Conservation (phyloP, 441 rosid genomes). For the Populus tomentosa region DNA sequence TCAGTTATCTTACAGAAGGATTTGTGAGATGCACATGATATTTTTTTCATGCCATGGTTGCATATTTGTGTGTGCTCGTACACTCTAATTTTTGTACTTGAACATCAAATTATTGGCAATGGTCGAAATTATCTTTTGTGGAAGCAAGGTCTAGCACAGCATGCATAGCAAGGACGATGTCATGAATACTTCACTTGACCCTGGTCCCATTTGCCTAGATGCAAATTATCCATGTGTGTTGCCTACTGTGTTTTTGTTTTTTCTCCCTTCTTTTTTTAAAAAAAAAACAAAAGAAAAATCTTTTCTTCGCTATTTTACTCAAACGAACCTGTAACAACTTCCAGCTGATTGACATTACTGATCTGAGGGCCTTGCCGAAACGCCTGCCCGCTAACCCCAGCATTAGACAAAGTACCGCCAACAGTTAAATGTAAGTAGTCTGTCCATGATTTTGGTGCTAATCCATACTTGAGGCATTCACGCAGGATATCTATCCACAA, state of each 20-base stretch:
- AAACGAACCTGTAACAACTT: constrained; percentile 85
- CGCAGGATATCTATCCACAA: constrained; percentile 87
- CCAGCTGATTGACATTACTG: constrained; percentile 86
- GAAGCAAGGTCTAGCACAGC: constrained; percentile 7
- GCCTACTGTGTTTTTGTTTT: too few relatives aligned
- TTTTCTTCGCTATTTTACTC: neutral
- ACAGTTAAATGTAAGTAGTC: constrained; percentile 95
- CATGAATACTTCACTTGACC: neutral
- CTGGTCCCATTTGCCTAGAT: constrained; percentile 5
- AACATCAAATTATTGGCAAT: neutral
- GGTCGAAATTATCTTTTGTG: constrained; percentile 4
- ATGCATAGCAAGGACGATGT: neutral
- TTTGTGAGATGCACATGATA: constrained; percentile 3
- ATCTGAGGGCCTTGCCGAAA: constrained; percentile 97
- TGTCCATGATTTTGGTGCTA: constrained; percentile 97
- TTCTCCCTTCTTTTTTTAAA: neutral
- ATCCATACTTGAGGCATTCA: constrained; percentile 72
- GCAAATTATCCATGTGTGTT: constrained; percentile 10
- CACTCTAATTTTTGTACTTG: neutral
- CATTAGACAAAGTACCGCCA: constrained; percentile 96
- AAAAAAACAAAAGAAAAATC: too few relatives aligned
- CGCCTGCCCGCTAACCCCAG: constrained; percentile 97
- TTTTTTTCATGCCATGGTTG: neutral
- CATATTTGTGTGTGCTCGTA: neutral
- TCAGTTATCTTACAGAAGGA: constrained; percentile 14